Conservation (phyloP, 2,329 filamentous ascomycete genomes). For the Botrytis deweyae region DNA sequence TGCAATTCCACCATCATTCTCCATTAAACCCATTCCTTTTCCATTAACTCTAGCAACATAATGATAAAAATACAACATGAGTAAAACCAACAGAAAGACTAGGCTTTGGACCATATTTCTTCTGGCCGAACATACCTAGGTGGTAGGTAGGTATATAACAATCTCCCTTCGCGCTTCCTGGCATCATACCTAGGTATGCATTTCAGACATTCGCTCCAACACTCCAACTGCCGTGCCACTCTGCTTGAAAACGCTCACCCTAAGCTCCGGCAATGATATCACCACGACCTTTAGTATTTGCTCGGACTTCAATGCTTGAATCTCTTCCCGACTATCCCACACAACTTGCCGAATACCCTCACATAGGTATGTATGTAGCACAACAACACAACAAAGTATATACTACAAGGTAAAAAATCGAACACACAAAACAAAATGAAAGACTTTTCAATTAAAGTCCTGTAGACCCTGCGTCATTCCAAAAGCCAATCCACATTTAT, state of each 20-base stretch:
- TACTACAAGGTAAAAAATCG: not conserved
- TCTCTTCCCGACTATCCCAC: not conserved
- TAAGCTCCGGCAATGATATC: not conserved
- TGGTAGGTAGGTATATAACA: not conserved
- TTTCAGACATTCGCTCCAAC: not conserved
- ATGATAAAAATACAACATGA: conserved; percentile 14
- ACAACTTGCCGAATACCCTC: not conserved
- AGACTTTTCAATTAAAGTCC: conserved; percentile 10
- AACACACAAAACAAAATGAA: not conserved
- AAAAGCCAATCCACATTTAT: conserved; percentile 22
- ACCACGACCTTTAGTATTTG: not conserved
- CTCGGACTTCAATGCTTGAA: not conserved
- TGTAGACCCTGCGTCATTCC: not conserved
- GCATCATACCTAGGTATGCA: not conserved
- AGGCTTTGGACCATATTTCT: not conserved
- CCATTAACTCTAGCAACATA: conserved; percentile 17
- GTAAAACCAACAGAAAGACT: not conserved
- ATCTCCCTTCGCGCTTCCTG: not conserved
- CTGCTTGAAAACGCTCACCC: not conserved
- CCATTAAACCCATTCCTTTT: not conserved
- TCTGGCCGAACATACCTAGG: not conserved
- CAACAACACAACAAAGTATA: not conserved
- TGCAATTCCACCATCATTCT: conserved; percentile 8
- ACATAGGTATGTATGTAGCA: conserved; percentile 8
- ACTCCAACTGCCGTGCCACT: not conserved